Base-by-base conservation (phyloP, 1,284 basidiomycete species). In the Ganoderma lingzhi region DNA sequence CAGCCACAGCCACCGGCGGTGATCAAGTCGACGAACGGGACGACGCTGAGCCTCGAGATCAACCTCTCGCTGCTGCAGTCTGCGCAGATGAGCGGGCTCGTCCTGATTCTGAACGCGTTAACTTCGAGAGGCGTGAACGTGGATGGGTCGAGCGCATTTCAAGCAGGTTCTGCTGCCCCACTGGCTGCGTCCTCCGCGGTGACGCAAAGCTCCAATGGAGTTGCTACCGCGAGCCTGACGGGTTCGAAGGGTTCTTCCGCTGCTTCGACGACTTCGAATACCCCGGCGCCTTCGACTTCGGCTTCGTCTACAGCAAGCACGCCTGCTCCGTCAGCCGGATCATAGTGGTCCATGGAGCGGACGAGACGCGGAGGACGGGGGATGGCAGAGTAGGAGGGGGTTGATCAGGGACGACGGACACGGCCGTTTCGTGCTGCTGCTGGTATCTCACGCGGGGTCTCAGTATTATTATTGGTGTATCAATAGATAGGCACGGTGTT, bases 11-110 rank as follows among this genome's bases (percentile, higher is more conserved):
- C 92, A 2, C 84, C 90, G 19, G 92, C 91, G 35, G 85, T 94
- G 30, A 82, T 94, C 63, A 86, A 88, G 67, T 88, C 88, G 8
- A 86, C 88, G 9, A 89, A 92, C 75, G 92, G 92, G 15, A 85
- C 86, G 35, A 88, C 90, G 84, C 79, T 93, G 70, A 91, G 85
- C 75, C 80, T 94, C 68, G 93, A 94, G 73, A 91, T 94, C 76
- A 93, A 93, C 71, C 87, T 93, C 32, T 88, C 88, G 17, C 79
- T 90, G 17, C 81, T 94, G 66, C 90, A 93, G 76, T 83, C 87
- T 15, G 82, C 86, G 19, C 92, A 94, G 76, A 90, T 92, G 88
- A 91, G 85, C 74, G 91, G 92, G 14, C 75, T 93, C 71, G 90
- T 90, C 35, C 80, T 91, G 70, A 82, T 94, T 10, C 79, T 94